Evolutionary conservation across 1,284 basidiomycete species (phyloP), one percentile per base, ranked within the genome.

Genomic region (Mycosarcoma mackinlayi): DNA sequence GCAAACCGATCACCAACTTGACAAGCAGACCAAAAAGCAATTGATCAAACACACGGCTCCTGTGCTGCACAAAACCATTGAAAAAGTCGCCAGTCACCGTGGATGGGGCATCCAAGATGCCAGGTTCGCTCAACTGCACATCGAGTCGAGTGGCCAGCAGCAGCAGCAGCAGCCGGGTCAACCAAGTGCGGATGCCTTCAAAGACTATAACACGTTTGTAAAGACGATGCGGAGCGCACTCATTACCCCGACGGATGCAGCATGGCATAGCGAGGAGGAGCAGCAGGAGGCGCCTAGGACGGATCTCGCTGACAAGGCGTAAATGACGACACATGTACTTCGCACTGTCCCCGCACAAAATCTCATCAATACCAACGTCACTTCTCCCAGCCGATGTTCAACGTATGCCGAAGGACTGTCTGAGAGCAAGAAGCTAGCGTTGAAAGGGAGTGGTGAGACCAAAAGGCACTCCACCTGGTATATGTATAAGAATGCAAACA

Each of bases 121-220:
- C 1, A 37, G 62, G 1, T 61, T 65, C 21, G 47, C 61, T 7
- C 52, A 46, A 30, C 31, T 55, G 21, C 52, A 50, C 7, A 13
- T 38, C 7, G 54, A 57, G 9, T 6, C 30, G 27, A 7, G 38
- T 19, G 8, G 18, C n/a, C n/a, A 33, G 24, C 28, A 10, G 18
- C 42, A 31, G 23, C 6, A 1, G 14, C 24, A 48, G 16, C 18
- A 14, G 34, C 34, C 46, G 14, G 35, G 35, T 21, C 34, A 31
- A 10, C 37, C 28, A 8, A 40, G 27, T 5, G 25, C 7, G 13
- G 14, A 59, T 37, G 52, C 57, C 13, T 70, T 70, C 31, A 10
- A 38, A 21, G 67, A 69, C n/a, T 69, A 69, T 37, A 60, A 57
- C 21, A 64, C 66, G 21, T 64, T 69, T 40, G 60, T 69, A 8